Evolutionary conservation across 208 protist species (phyloP), one percentile per base, ranked within the genome.

Genomic region (Lotmaria passim): DNA sequence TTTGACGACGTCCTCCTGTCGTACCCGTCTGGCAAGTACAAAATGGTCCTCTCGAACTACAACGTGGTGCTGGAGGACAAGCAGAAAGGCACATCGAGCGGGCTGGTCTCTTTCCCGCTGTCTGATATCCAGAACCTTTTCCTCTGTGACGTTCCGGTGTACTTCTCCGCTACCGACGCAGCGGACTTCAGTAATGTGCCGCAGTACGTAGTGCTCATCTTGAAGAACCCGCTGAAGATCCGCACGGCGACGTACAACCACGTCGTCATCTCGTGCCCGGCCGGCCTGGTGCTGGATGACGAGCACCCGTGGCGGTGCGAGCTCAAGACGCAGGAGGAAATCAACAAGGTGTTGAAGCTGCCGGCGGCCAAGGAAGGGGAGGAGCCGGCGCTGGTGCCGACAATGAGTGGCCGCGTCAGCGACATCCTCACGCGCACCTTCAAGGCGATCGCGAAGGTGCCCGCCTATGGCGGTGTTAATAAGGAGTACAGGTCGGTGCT

Each of bases 141-240:
- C 39, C 75, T 96, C 4, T 96, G 91, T 51, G 88, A 96, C 39
- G 81, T 96, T 3, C 87, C 87, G 5, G 51, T 81, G 56, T 76
- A 76, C 67, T 90, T 90, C 63, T 63, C 73, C 24, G 68, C 73
- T 14, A 14, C 69, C 0, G 66, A 78, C 4, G 72, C 24, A 21
- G 66, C 56, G 26, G 73, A 85, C 46, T 58, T 51, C 10, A 69
- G 52, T 59, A 64, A 58, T 36, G 63, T 79, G 12, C 83, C 82
- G 31, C 89, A 96, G 76, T 94, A 94, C 66, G 84, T 96, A 21
- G 87, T 94, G 12, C 28, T 94, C 10, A 86, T 94, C 39, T 65
- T 96, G 28, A 87, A 89, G 55, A 85, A 43, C 41, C 87, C 88
- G 6, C 43, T 96, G 17, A 90, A 87, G 62, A 67, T 94, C 7